Conservation (phyloP, 331 rosid species). For the Telfairia occidentalis region DNA sequence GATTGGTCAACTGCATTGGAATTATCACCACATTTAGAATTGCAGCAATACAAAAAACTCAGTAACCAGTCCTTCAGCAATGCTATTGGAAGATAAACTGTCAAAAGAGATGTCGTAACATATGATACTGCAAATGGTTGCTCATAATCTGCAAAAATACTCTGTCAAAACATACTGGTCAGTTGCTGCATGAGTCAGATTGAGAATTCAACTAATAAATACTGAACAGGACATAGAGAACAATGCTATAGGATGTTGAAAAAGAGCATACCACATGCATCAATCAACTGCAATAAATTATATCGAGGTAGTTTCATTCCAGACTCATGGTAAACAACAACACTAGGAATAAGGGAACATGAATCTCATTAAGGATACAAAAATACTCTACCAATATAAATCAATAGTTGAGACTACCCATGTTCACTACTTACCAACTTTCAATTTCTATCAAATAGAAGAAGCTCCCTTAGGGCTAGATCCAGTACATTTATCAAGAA, state of each 20-base stretch:
- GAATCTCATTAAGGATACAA: neutral
- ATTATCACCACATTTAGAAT: constrained; percentile 2
- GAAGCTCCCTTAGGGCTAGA: neutral
- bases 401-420: neutral
- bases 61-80: constrained; percentile 14
- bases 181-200: neutral
- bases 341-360: neutral
- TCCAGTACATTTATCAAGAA: neutral
- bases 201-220: neutral
- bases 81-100: constrained; percentile 15
- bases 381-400: neutral
- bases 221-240: neutral
- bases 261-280: neutral
- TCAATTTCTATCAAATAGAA: neutral
- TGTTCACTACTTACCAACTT: neutral
- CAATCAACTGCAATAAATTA: neutral
- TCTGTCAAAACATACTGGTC: constrained; percentile 8
- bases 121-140: constrained; percentile 19
- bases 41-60: neutral
- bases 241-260: neutral
- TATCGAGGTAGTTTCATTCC: neutral
- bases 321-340: neutral
- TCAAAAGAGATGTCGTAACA: constrained; percentile 13
- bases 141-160: constrained; percentile 15
- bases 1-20: neutral